These are phyloP conservation scores for Cercospora citrullina DNA, from an alignment of 2,329 filamentous ascomycete species.

Conservation along the genomic window DNA sequence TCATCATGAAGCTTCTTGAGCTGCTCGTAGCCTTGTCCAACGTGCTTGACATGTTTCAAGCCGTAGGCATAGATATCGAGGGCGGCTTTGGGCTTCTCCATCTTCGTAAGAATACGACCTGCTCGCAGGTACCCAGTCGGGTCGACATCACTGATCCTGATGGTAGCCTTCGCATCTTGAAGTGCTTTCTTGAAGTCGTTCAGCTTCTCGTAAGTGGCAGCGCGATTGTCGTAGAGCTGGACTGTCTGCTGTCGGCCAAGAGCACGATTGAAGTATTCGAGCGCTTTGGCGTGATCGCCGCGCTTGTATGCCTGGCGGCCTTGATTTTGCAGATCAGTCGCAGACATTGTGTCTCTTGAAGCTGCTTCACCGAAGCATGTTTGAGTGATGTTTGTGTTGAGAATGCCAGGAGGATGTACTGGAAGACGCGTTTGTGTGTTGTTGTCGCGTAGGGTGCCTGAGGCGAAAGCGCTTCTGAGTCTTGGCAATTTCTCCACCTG, in stretches of 20 bases:
- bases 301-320: slow-evolving; percentile 43
- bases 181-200: slow-evolving; percentile 53
- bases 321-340: slow-evolving; percentile 14
- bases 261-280: slow-evolving; percentile 40
- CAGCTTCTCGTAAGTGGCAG: slow-evolving; percentile 57
- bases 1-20: slow-evolving; percentile 47
- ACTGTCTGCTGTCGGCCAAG: slow-evolving; percentile 36
- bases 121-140: slow-evolving; percentile 60
- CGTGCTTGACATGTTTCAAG: slow-evolving; percentile 53
- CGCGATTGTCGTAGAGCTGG: slow-evolving; percentile 55
- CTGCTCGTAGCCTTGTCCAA: slow-evolving; percentile 38
- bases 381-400: background rate
- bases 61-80: slow-evolving; percentile 59
- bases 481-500: background rate
- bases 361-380: background rate
- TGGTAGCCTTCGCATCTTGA: slow-evolving; percentile 59
- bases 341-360: slow-evolving; percentile 8
- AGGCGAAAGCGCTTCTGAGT: background rate
- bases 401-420: no score
- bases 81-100: slow-evolving; percentile 55
- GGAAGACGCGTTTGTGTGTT: slow-evolving; percentile 1
- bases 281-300: slow-evolving; percentile 46
- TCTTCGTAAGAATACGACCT: slow-evolving; percentile 50
- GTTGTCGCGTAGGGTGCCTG: no score
- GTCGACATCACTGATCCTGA: slow-evolving; percentile 52